Conservation (phyloP, 139 green algal species). For the Chlamydomonas urium region DNA sequence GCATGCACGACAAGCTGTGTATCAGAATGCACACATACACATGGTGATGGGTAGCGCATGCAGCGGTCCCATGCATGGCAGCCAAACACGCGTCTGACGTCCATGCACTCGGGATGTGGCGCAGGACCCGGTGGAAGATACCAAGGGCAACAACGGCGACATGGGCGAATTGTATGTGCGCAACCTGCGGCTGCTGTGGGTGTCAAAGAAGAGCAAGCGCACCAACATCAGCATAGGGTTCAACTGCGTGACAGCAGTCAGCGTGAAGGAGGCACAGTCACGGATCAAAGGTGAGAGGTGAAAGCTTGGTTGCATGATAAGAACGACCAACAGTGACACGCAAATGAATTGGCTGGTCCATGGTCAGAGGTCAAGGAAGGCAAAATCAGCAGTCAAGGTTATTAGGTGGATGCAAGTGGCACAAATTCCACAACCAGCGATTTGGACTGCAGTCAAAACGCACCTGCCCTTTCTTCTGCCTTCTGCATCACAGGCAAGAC, state of each 20-base stretch:
- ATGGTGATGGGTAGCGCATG: no score
- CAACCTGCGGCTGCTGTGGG: slow-evolving; percentile 59
- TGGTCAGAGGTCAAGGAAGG: neutral
- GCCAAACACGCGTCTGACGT: no score
- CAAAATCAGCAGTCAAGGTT: neutral
- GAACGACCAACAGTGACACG: neutral
- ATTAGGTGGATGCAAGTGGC: no score
- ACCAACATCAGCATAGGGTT: slow-evolving; percentile 63
- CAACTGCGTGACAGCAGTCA: slow-evolving; percentile 52
- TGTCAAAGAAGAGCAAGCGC: slow-evolving; percentile 34
- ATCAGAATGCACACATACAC: neutral
- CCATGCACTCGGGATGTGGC: neutral
- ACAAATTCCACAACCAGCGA: neutral
- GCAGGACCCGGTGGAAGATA: slow-evolving; percentile 59
- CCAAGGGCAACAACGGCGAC: slow-evolving; percentile 64
- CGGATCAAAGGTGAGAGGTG: slow-evolving; percentile 53
- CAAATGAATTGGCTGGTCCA: neutral
- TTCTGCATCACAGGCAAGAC: neutral
- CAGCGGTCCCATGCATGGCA: no score
- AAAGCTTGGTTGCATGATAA: neutral
- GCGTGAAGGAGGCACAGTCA: slow-evolving; percentile 32
- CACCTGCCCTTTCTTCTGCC: neutral
- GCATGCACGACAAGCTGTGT: neutral
- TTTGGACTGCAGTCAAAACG: neutral
- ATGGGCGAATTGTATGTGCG: slow-evolving; percentile 48